A percentile compares a stretch with the other conserved stretches of the same genome.
Conservation (phyloP, 2,329 filamentous ascomycete genomes). For the Proliferodiscus dingleyae region DNA sequence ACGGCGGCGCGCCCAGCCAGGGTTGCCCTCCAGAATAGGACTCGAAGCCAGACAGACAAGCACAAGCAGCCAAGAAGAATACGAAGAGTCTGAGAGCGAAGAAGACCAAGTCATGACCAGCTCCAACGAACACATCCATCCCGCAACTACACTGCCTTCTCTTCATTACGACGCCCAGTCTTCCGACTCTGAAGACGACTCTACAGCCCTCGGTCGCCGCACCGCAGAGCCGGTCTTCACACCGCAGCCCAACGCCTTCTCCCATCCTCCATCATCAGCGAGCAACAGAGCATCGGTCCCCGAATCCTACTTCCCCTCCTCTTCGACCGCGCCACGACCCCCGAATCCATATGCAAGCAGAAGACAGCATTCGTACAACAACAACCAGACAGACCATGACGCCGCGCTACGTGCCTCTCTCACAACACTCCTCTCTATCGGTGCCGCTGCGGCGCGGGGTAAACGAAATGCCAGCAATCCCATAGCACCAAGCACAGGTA, state of each 20-base stretch:
- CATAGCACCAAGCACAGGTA: slow-evolving; percentile 9
- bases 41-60: slow-evolving; percentile 39
- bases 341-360: slow-evolving; percentile 34
- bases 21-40: slow-evolving; percentile 34
- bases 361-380: slow-evolving; percentile 39
- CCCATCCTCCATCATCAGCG: slow-evolving; percentile 64
- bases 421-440: slow-evolving; percentile 93
- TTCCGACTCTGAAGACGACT: slow-evolving; percentile 44
- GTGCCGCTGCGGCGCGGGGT: slow-evolving; percentile 81
- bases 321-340: slow-evolving; percentile 28
- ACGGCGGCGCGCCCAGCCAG: slow-evolving; percentile 44
- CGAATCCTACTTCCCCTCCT: slow-evolving; percentile 22
- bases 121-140: slow-evolving; percentile 49
- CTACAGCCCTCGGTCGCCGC: slow-evolving; percentile 66
- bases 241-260: slow-evolving; percentile 88
- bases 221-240: slow-evolving; percentile 54
- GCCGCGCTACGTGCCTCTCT: slow-evolving; percentile 86
- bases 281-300: slow-evolving; percentile 39
- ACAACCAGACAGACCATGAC: slow-evolving; percentile 82
- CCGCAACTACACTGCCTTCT: no score
- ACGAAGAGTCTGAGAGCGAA: slow-evolving; percentile 88
- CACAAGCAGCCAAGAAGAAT: slow-evolving; percentile 85
- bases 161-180: no score
- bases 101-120: slow-evolving; percentile 64
- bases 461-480: slow-evolving; percentile 46